Evolutionary conservation across 148 eudicot genomes (phyloP), one percentile per base, ranked within the genome.

Genomic region (Arbutus unedo): DNA sequence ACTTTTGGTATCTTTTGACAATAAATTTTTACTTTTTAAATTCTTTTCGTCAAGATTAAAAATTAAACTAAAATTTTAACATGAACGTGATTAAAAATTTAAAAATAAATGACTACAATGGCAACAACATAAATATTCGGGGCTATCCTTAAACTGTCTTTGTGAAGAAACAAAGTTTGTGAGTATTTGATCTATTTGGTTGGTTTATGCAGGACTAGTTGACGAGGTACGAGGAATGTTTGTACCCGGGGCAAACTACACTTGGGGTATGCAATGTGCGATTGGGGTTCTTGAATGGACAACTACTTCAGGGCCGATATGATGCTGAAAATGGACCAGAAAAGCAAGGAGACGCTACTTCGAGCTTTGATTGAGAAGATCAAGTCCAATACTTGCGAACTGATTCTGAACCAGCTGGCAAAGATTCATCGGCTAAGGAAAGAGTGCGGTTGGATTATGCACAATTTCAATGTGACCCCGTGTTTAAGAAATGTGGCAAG

Each of bases 271-370:
- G 7, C 81, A 83, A 8, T 74, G 85, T 0, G 78, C 89, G 8
- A 85, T 87, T 9, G 89, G 89, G 4, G 85, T 83, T 2, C 85
- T 84, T 0, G 87, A 87, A 68, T 87, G 54, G 85, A 87, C 48
- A 51, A 57, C 45, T 87, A 79, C 50, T 86, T 76, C 23, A 14
- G 19, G 3, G 74, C 11, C 5, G 88, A 77, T n/a, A 6, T 4
- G 43, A 14, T 1, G 14, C 19, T 25, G 2, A n/a, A 76, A 6
- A 1, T 78, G 70, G 83, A 84, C 43, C 18, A 67, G 60, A 25
- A 14, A 3, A 38, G 2, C 55, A 86, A 50, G 50, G 57, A 47
- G 11, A 16, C 4, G 16, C 18, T 81, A 14, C 86, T 87, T 0
- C 5, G 53, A 64, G 56, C 41, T n/a, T 79, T 77, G n/a, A 83